Base-by-base conservation (phyloP, 2,329 filamentous ascomycete genomes). In the Hansfordia pulvinata region DNA sequence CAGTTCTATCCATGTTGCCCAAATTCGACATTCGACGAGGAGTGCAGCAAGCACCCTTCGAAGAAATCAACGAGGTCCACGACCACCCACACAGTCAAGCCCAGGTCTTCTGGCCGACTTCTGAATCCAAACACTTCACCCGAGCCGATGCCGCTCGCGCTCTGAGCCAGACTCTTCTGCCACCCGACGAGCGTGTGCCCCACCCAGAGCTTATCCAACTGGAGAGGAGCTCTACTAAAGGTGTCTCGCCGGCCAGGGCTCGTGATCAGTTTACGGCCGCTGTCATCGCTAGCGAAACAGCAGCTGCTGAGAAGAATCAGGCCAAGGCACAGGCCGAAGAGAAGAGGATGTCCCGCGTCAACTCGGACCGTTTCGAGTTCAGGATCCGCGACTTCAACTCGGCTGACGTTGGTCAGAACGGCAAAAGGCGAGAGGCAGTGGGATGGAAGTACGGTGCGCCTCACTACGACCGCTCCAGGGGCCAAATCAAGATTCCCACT, bases 1-100 rank as follows among this genome's bases (percentile, higher is more conserved):
- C 84, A 8, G 64, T 96, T 14, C 62, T 83, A 40, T 55, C 59
- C 18, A 93, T 94, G 85, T 60, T 96, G 5, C 85, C 84, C 3
- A 65, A 64, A 29, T 81, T 72, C n/a, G 55, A 56, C 47, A 75
- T 44, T 52, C 64, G 33, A 60, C 62, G 29, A 44, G 60, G 39
- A 44, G 62, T 40, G 55, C 69, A 56, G 51, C 47, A 50, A 4
- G 15, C 23, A 11, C 52, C 58, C 0, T 67, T 71, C 39, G 69
- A 78, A 50, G 58, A 67, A 13, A 68, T 76, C 49, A 76, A 76
- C 46, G 72, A 76, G 46, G 53, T 77, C 12, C 62, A 71, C 39
- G 60, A 72, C n/a, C 72, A 76, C 49, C 58, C 59, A 26, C 54
- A 61, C 39, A 74, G 72, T 6, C 62, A 62, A 52, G 65, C 72